Percentiles rank a stretch among this genome's conserved stretches.
phyloP scores from a whole-genome alignment of 2,329 filamentous ascomycete genomes.

The Ascochyta rabiei region DNA sequence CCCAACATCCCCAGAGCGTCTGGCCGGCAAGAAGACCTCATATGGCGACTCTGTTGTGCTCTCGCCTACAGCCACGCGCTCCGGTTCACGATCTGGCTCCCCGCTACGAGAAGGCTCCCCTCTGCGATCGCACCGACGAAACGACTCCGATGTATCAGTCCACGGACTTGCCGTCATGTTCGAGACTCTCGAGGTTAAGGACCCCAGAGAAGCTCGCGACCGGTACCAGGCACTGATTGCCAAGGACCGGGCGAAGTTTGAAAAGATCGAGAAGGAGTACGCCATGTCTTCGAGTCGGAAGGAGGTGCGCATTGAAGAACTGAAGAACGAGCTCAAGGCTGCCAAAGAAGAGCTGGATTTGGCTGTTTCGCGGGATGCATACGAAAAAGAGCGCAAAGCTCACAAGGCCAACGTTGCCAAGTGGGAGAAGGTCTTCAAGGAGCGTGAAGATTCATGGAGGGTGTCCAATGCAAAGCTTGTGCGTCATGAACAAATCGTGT shows the following conservation, averaged over 20 bases:
- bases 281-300: conserved; percentile 60
- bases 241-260: conserved; percentile 49
- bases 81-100: conserved; percentile 26
- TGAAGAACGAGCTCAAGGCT: conserved; percentile 33
- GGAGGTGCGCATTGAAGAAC: conserved; percentile 42
- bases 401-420: conserved; percentile 41
- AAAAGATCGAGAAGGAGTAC: conserved; percentile 65
- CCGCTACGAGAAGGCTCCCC: conserved; percentile 50
- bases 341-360: conserved; percentile 29
- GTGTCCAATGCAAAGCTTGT: conserved; percentile 35
- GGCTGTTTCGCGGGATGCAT: conserved; percentile 34
- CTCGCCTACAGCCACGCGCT: conserved; percentile 29
- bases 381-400: conserved; percentile 38
- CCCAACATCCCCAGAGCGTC: conserved; percentile 67
- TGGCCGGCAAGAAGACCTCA: conserved; percentile 55
- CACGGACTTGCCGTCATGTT: conserved; percentile 69
- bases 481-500: conserved; percentile 6
- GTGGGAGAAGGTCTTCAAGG: conserved; percentile 41
- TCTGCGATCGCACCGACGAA: conserved; percentile 39
- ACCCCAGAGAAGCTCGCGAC: conserved; percentile 53
- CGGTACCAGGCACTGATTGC: conserved; percentile 53
- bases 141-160: conserved; percentile 47
- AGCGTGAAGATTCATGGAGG: conserved; percentile 40
- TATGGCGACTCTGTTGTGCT: conserved; percentile 33
- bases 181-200: conserved; percentile 67